Percentiles rank a stretch among this genome's conserved stretches.
phyloP scores from a whole-genome alignment of 129 eudicot species.

The Heracleum sosnowskyi region DNA sequence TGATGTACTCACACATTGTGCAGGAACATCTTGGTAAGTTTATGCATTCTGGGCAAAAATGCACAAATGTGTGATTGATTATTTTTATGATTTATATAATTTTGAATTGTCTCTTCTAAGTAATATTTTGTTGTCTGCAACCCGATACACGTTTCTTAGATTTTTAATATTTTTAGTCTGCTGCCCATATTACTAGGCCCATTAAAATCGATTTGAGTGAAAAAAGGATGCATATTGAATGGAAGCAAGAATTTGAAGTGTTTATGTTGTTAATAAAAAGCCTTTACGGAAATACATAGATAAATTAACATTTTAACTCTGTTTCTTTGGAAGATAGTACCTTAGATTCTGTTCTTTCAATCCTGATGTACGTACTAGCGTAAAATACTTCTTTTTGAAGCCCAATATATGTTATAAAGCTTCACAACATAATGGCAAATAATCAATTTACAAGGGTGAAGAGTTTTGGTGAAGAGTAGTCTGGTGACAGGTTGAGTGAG shows the following conservation, averaged over 20 bases:
- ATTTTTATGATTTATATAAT: not conserved
- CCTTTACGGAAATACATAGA: not conserved
- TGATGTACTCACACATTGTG: slow-evolving; percentile 57
- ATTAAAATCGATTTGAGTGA: not conserved
- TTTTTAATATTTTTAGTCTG: not conserved
- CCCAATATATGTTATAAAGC: not conserved
- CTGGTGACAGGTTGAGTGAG: not conserved
- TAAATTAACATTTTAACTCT: not conserved
- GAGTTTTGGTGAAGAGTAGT: not conserved
- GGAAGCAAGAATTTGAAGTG: not conserved
- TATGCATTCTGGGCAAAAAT: slow-evolving; percentile 8
- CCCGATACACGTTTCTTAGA: not conserved
- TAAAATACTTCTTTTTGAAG: not conserved
- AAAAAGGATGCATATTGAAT: not conserved
- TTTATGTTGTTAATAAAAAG: not conserved
- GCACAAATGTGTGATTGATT: slow-evolving; percentile 2
- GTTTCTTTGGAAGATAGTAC: not conserved
- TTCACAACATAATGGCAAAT: not conserved
- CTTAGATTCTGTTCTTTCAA: not conserved
- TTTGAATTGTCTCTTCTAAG: not conserved
- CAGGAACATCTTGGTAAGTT: slow-evolving; percentile 88
- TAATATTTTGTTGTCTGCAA: not conserved
- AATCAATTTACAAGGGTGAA: not conserved
- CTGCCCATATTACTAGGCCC: not conserved
- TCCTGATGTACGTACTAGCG: not conserved